Evolutionary conservation across 139 green algal genomes (phyloP).

Genomic region (Eudorina sp.): DNA sequence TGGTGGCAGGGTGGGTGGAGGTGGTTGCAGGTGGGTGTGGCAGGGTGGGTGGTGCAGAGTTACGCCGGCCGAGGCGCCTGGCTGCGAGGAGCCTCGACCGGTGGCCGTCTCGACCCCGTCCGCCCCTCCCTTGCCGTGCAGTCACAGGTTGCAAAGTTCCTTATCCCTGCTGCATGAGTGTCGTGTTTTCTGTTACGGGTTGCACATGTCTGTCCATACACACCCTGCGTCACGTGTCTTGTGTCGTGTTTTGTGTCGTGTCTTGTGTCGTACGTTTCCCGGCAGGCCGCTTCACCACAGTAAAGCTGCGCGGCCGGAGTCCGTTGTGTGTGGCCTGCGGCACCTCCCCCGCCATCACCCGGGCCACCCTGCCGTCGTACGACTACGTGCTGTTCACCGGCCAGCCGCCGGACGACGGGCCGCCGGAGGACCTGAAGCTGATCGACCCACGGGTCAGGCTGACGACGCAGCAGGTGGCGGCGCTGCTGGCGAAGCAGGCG

Average conservation of each 20-base stretch:
- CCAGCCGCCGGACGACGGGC: slow-evolving; percentile 63
- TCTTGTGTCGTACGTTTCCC: background rate
- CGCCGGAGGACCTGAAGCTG: slow-evolving; percentile 43
- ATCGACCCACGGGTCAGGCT: slow-evolving; percentile 38
- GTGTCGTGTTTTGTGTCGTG: background rate
- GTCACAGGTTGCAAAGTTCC: background rate
- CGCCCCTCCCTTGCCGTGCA: too few relatives aligned
- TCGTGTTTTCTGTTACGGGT: too few relatives aligned
- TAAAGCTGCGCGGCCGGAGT: slow-evolving; percentile 79
- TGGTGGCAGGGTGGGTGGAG: too few relatives aligned
- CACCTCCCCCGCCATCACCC: slow-evolving; percentile 62
- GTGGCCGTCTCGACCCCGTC: too few relatives aligned
- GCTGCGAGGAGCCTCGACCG: too few relatives aligned
- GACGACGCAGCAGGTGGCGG: background rate
- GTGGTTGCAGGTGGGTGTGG: background rate
- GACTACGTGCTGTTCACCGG: slow-evolving; percentile 89
- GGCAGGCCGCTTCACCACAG: slow-evolving; percentile 72
- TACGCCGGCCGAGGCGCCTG: too few relatives aligned
- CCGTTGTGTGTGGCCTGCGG: slow-evolving; percentile 82
- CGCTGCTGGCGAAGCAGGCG: background rate
- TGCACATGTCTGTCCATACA: too few relatives aligned
- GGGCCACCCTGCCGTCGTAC: slow-evolving; percentile 65
- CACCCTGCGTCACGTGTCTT: background rate
- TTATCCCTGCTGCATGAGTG: too few relatives aligned
- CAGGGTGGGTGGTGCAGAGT: too few relatives aligned